Evolutionary conservation across 257 asterid genomes (phyloP).

Genomic region (Primulina eburnea): DNA sequence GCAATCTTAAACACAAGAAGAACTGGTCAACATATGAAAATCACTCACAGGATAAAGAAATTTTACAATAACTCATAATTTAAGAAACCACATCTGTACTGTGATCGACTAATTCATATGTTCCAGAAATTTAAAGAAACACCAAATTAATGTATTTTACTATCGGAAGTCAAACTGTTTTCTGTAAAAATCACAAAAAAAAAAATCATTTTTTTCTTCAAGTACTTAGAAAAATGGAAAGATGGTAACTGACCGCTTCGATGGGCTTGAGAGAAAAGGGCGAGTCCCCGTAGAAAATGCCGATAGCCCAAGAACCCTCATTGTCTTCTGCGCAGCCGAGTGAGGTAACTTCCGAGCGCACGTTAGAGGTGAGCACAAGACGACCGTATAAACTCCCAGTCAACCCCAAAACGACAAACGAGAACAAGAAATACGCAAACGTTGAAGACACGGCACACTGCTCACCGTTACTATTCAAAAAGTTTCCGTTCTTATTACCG

Average conservation of each 20-base stretch:
- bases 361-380: constrained; percentile 53
- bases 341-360: constrained; percentile 45
- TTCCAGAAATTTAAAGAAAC: no score
- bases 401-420: constrained; percentile 63
- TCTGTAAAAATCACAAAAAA: no score
- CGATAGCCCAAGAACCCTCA: constrained; percentile 96
- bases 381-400: constrained; percentile 63
- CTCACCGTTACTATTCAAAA: constrained; percentile 17
- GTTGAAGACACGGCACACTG: constrained; percentile 35
- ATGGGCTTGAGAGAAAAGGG: constrained; percentile 91
- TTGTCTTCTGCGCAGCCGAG: constrained; percentile 72
- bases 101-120: not conserved
- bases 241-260: constrained; percentile 57
- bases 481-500: constrained; percentile 21
- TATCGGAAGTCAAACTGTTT: not conserved
- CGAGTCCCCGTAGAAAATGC: constrained; percentile 84
- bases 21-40: not conserved
- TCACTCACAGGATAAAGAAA: not conserved
- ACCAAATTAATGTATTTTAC: not conserved
- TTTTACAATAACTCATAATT: not conserved
- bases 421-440: constrained; percentile 56
- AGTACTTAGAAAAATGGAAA: not conserved
- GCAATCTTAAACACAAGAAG: not conserved
- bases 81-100: not conserved
- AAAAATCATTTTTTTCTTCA: no score